Evolutionary conservation across 495 filamentous ascomycete species (phyloP).

Genomic region (Articulospora tetracladia): DNA sequence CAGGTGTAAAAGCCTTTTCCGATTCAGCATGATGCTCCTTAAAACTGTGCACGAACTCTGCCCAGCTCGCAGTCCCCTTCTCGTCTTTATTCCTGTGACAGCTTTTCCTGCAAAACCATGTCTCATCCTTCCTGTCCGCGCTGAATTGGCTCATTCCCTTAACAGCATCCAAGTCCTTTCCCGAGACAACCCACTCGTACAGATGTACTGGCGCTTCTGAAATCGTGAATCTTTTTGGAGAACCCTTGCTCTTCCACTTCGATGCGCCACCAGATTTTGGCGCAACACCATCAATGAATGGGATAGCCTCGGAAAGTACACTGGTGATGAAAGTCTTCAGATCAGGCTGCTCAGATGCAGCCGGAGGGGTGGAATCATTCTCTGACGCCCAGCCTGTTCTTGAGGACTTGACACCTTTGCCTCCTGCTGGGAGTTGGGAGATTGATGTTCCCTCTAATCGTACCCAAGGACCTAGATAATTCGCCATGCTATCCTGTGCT

Average conservation of each 20-base stretch:
- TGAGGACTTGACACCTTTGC: constrained; percentile 11
- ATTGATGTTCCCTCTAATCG: constrained; percentile 33
- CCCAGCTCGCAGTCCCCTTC: constrained; percentile 59
- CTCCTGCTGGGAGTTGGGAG: constrained; percentile 33
- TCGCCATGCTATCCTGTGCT: neutral
- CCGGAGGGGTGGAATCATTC: constrained; percentile 12
- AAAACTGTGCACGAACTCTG: constrained; percentile 60
- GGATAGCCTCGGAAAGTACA: constrained; percentile 51
- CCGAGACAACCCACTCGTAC: constrained; percentile 36
- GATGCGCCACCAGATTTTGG: constrained; percentile 31
- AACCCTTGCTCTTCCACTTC: constrained; percentile 39
- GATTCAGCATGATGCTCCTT: constrained; percentile 59
- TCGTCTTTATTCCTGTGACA: constrained; percentile 50
- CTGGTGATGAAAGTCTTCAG: constrained; percentile 35
- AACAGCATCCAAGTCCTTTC: constrained; percentile 31
- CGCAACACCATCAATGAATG: constrained; percentile 46
- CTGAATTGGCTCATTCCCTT: constrained; percentile 21
- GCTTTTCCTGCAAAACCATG: constrained; percentile 66
- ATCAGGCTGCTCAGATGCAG: constrained; percentile 7
- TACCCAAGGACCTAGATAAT: constrained; percentile 17
- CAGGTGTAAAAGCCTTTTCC: constrained; percentile 70
- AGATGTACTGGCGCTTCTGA: constrained; percentile 43
- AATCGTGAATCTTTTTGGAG: constrained; percentile 40
- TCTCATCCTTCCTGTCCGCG: constrained; percentile 41
- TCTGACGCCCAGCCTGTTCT: constrained; percentile 3